Base-by-base conservation (phyloP, 352 stramenopile genomes). In the Globisporangium canariense region DNA sequence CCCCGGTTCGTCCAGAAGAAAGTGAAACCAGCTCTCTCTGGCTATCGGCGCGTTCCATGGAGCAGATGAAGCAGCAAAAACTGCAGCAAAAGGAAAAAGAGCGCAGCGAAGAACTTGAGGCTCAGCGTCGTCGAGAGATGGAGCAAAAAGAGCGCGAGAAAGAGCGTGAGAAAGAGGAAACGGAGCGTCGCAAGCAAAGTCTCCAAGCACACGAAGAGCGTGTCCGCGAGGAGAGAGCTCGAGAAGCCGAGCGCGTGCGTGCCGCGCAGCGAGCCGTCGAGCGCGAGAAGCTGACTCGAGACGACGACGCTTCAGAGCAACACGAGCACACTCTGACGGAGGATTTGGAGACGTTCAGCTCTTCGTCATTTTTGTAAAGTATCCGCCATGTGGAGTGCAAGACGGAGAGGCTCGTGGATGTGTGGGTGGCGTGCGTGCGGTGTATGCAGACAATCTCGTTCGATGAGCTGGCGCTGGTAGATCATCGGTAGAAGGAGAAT, bases 21-120 rank as follows among this genome's bases (percentile, higher is more conserved):
- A 92, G 79, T 14, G 65, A 88, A 40, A 82, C 83, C 10, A 94
- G 83, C 51, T 96, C 87, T 40, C 62, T 96, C 58, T 96, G 87
- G 87, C 68, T 93, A 46, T 92, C 81, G 45, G 87, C 85, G 9
- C 81, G 85, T 3, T 91, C 87, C 6, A 91, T 91, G 83, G 87
- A 96, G 66, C 83, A 96, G 58, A 84, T 89, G 54, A 96, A 96
- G 63, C 83, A 94, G 60, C 87, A 95, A 47, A 93, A 95, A 54
- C 74, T 93, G 34, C 81, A 93, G 60, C 84, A 90, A 50, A 90
- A 95, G 69, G 86, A 95, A 30, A 88, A 83, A 58, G 81, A 90
- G 41, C 78, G 83, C 1, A 78, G 60, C 50, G 77, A 93, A 32
- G 85, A 93, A 53, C 62, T 89, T 25, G 79, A 90, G 65, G 78